Conservation (phyloP, 2,329 filamentous ascomycete species). For the Rhexocercosporidium sp. region DNA sequence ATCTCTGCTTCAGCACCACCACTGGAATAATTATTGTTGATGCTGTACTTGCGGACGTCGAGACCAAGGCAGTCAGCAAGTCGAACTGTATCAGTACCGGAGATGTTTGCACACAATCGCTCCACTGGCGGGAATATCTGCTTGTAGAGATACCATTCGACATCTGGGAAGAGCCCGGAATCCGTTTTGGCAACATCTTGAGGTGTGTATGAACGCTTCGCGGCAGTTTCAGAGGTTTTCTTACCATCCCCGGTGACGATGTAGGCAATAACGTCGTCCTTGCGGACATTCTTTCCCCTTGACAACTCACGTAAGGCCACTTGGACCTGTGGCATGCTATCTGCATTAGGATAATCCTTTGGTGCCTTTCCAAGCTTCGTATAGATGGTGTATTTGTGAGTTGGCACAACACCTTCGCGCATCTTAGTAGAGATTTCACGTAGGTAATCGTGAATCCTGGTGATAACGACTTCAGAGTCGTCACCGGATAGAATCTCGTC, state of each 20-base stretch:
- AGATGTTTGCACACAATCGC: constrained; percentile 94
- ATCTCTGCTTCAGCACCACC: constrained; percentile 70
- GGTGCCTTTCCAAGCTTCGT: constrained; percentile 96
- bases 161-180: constrained; percentile 78
- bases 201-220: constrained; percentile 87
- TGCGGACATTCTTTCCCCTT: constrained; percentile 84
- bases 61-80: constrained; percentile 93
- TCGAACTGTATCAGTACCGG: constrained; percentile 86
- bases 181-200: constrained; percentile 83
- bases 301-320: constrained; percentile 89
- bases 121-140: constrained; percentile 98
- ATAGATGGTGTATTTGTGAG: constrained; percentile 94
- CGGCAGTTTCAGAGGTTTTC: constrained; percentile 67
- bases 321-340: constrained; percentile 96
- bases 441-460: constrained; percentile 92
- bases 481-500: constrained; percentile 94
- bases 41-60: constrained; percentile 85
- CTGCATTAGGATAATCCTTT: constrained; percentile 90
- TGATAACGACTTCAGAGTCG: constrained; percentile 85
- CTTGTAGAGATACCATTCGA: constrained; percentile 98
- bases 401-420: constrained; percentile 76
- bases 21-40: constrained; percentile 60
- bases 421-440: constrained; percentile 84
- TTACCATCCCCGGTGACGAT: constrained; percentile 81
- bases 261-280: constrained; percentile 95